Conservation (phyloP, 352 stramenopile species). For the Phytophthora pini region DNA sequence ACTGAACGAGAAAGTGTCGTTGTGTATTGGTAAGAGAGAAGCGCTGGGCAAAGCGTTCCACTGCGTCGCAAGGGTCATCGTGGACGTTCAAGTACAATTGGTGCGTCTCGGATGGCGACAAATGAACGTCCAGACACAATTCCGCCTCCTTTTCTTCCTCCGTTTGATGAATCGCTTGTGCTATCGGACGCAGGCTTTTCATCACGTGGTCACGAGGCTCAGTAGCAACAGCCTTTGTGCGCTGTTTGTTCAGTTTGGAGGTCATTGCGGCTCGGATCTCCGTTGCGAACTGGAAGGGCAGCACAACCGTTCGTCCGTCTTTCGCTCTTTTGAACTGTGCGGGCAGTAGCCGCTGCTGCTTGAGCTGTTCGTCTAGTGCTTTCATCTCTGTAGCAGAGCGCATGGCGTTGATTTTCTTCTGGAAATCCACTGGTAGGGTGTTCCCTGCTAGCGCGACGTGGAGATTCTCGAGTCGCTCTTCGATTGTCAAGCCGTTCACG, state of each 20-base stretch:
- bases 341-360: conserved; percentile 39
- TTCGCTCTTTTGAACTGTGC: conserved; percentile 38
- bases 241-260: conserved; percentile 24
- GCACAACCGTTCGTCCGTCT: conserved; percentile 54
- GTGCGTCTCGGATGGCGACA: conserved; percentile 51
- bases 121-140: conserved; percentile 47
- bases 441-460: conserved; percentile 50
- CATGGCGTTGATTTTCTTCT: conserved; percentile 64
- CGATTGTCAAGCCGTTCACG: conserved; percentile 56
- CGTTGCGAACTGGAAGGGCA: conserved; percentile 52
- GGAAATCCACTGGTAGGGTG: conserved; percentile 51
- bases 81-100: conserved; percentile 39
- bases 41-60: conserved; percentile 34
- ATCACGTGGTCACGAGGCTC: conserved; percentile 23
- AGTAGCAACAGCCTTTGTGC: not conserved
- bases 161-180: not conserved
- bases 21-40: conserved; percentile 40
- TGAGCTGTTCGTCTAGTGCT: conserved; percentile 35
- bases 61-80: conserved; percentile 40
- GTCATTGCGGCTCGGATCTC: conserved; percentile 34
- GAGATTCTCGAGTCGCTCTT: conserved; percentile 55
- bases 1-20: conserved; percentile 31
- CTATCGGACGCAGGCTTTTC: conserved; percentile 25
- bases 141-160: conserved; percentile 14
- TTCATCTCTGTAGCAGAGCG: conserved; percentile 43